These are phyloP conservation scores for Bassia scoparia DNA, from an alignment of 148 eudicot genomes.

Conservation along the genomic window DNA sequence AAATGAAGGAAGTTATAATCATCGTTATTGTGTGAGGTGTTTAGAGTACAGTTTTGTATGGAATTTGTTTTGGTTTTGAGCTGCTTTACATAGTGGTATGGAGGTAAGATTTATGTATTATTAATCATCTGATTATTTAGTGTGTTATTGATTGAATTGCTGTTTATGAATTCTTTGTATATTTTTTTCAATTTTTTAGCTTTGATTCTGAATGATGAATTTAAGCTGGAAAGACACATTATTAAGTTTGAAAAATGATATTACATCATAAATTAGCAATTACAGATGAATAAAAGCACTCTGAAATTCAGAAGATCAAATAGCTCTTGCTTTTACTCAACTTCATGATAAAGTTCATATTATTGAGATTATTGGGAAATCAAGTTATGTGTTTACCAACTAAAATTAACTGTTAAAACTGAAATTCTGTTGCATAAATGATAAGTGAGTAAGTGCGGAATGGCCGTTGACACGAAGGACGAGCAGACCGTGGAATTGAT, in stretches of 20 bases:
- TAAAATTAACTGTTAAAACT: no score
- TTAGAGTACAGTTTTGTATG: no score
- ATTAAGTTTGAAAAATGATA: no score
- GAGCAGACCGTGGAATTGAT: slow-evolving; percentile 70
- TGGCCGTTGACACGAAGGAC: slow-evolving; percentile 69
- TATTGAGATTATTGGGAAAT: background rate
- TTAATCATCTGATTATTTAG: no score
- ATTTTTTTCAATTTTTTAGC: no score
- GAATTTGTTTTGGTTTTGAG: background rate
- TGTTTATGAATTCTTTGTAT: no score
- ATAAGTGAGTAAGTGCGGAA: slow-evolving; percentile 74
- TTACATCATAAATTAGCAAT: background rate
- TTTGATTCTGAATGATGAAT: no score
- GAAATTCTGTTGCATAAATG: slow-evolving; percentile 11
- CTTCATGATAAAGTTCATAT: background rate
- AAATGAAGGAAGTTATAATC: no score
- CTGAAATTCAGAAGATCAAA: background rate
- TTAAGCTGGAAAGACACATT: no score
- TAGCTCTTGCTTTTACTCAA: background rate
- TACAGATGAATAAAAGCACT: background rate
- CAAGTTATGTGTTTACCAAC: slow-evolving; percentile 2
- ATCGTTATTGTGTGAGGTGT: no score
- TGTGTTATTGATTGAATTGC: no score
- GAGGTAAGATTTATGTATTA: no score
- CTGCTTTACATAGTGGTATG: background rate